Conservation (phyloP, 768 basidiomycete species). For the Mycena rosella region DNA sequence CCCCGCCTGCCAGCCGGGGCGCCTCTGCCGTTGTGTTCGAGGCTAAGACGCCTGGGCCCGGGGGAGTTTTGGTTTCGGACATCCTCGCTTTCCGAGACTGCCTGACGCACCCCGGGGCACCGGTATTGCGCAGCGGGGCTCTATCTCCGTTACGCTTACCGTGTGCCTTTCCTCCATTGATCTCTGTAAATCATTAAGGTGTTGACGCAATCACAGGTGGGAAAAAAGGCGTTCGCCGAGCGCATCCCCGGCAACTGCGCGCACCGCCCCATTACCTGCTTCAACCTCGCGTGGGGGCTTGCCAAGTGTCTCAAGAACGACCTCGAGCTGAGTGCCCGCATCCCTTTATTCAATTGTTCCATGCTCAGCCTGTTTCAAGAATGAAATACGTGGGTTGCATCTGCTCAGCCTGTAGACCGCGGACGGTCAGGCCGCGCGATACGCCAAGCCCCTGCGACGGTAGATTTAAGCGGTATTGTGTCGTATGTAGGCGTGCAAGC, state of each 20-base stretch:
- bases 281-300: slow-evolving; percentile 15
- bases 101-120: background rate
- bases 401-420: no score
- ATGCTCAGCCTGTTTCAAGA: no score
- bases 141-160: background rate
- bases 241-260: slow-evolving; percentile 5
- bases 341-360: no score
- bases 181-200: background rate
- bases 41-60: background rate
- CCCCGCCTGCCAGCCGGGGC: no score
- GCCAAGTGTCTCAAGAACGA: background rate
- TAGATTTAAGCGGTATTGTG: no score
- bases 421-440: no score
- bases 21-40: background rate
- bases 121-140: background rate
- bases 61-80: background rate
- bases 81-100: slow-evolving; percentile 2
- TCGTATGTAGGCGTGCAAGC: no score
- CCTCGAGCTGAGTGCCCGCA: no score
- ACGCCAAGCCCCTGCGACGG: no score
- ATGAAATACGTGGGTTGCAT: no score
- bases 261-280: slow-evolving; percentile 2
- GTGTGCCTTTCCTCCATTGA: background rate
- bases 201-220: background rate
- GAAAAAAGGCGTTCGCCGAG: background rate